phyloP scores from a whole-genome alignment of 441 rosid genomes.

The Jatropha podagrica region DNA sequence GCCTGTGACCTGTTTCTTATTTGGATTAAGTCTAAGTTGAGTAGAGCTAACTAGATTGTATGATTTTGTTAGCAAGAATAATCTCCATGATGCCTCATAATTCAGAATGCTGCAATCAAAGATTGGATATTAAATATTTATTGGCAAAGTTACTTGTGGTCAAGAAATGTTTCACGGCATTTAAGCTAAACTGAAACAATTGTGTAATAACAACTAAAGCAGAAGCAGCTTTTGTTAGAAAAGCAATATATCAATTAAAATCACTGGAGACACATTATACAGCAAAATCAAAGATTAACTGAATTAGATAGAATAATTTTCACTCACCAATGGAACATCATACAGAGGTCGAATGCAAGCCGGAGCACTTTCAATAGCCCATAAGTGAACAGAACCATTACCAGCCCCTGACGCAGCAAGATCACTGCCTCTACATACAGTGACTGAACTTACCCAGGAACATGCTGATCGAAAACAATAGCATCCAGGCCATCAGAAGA shows the following conservation, averaged over 20 bases:
- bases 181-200: neutral
- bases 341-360: slow-evolving; percentile 56
- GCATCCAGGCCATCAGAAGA: slow-evolving; percentile 20
- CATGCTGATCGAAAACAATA: slow-evolving; percentile 39
- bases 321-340: slow-evolving; percentile 73
- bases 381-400: slow-evolving; percentile 68
- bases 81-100: neutral
- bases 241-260: neutral
- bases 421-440: slow-evolving; percentile 83
- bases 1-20: neutral
- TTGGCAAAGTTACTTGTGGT: neutral
- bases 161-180: neutral
- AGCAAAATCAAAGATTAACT: slow-evolving; percentile 1
- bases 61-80: neutral
- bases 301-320: neutral
- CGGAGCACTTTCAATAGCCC: slow-evolving; percentile 60
- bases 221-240: neutral
- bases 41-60: neutral
- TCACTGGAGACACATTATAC: too few relatives aligned
- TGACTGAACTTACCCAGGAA: slow-evolving; percentile 88
- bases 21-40: neutral
- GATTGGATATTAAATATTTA: neutral
- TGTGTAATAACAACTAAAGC: neutral
- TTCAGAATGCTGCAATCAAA: neutral
- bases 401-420: slow-evolving; percentile 99